phyloP scores from a whole-genome alignment of 2,329 filamentous ascomycete genomes.

The Claviceps citrina region DNA sequence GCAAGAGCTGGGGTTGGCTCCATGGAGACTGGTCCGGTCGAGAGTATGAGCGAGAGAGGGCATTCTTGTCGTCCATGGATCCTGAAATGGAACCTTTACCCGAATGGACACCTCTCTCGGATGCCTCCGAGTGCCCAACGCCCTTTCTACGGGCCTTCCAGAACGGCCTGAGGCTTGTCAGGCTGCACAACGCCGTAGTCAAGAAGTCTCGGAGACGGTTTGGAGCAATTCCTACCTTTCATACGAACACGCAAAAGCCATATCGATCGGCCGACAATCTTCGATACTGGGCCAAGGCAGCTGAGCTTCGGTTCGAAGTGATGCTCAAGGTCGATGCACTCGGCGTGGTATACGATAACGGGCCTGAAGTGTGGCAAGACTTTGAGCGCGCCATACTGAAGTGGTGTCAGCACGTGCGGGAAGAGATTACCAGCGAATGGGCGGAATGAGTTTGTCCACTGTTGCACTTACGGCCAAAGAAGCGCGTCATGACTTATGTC shows the following conservation, averaged over 20 bases:
- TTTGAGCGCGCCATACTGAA: slow-evolving; percentile 71
- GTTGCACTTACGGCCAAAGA: not conserved
- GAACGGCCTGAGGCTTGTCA: slow-evolving; percentile 67
- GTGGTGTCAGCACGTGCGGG: slow-evolving; percentile 71
- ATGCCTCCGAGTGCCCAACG: slow-evolving; percentile 40
- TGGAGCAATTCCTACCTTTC: slow-evolving; percentile 74
- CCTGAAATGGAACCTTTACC: slow-evolving; percentile 45
- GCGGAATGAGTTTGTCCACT: slow-evolving; percentile 7
- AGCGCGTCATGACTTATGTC: slow-evolving; percentile 7
- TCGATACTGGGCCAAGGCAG: slow-evolving; percentile 90
- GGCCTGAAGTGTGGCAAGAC: slow-evolving; percentile 54
- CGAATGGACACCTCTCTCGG: slow-evolving; percentile 41
- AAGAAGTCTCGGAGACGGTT: slow-evolving; percentile 74
- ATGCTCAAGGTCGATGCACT: slow-evolving; percentile 71
- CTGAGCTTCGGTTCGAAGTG: slow-evolving; percentile 85
- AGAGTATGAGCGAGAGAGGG: slow-evolving; percentile 63
- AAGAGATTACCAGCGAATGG: slow-evolving; percentile 64
- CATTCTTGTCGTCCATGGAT: slow-evolving; percentile 68
- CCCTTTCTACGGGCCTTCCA: slow-evolving; percentile 59
- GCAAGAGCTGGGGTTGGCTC: slow-evolving; percentile 68
- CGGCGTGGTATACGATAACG: slow-evolving; percentile 64
- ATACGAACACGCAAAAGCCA: slow-evolving; percentile 86
- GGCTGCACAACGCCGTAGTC: slow-evolving; percentile 80
- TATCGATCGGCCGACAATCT: slow-evolving; percentile 90
- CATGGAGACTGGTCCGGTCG: slow-evolving; percentile 58